A percentile compares a stretch with the other conserved stretches of the same genome.
phyloP scores from a whole-genome alignment of 306 rosid genomes.

The Trifolium fragiferum region DNA sequence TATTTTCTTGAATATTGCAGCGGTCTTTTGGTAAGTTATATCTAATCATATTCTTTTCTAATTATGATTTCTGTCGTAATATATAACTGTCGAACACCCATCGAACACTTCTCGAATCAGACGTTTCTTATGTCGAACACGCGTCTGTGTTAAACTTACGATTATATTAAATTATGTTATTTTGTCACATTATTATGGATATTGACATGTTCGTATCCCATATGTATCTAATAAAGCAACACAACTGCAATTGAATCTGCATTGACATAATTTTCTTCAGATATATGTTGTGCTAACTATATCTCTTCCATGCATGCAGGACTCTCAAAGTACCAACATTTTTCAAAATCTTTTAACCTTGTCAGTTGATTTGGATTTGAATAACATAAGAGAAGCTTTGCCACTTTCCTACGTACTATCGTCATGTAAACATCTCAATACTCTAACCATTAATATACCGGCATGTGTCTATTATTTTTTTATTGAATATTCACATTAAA shows the following conservation, averaged over 20 bases:
- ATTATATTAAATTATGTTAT: too few species aligned
- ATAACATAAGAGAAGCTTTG: slow-evolving; percentile 1
- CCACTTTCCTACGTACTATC: slow-evolving; percentile 5
- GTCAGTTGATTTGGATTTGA: slow-evolving; percentile 43
- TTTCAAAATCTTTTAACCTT: slow-evolving; percentile 9
- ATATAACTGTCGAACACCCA: too few species aligned
- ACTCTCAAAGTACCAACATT: not conserved
- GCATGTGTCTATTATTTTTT: slow-evolving; percentile 2
- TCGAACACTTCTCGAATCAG: too few species aligned
- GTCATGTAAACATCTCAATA: not conserved
- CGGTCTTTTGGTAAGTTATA: slow-evolving; percentile 24
- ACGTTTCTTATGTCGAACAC: too few species aligned
- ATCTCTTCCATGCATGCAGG: slow-evolving; percentile 13
- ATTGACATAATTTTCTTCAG: too few species aligned
- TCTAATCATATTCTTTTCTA: not conserved
- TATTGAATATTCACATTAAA: not conserved
- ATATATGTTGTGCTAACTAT: not conserved
- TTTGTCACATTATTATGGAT: too few species aligned
- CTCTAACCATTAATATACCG: slow-evolving; percentile 33
- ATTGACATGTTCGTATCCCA: too few species aligned
- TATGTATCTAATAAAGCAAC: too few species aligned
- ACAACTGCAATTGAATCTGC: too few species aligned
- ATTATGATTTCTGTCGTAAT: not conserved
- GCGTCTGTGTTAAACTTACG: too few species aligned
- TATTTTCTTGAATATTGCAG: slow-evolving; percentile 39